phyloP scores from a whole-genome alignment of 2,329 filamentous ascomycete genomes.

The Pseudomassariella vexata region DNA sequence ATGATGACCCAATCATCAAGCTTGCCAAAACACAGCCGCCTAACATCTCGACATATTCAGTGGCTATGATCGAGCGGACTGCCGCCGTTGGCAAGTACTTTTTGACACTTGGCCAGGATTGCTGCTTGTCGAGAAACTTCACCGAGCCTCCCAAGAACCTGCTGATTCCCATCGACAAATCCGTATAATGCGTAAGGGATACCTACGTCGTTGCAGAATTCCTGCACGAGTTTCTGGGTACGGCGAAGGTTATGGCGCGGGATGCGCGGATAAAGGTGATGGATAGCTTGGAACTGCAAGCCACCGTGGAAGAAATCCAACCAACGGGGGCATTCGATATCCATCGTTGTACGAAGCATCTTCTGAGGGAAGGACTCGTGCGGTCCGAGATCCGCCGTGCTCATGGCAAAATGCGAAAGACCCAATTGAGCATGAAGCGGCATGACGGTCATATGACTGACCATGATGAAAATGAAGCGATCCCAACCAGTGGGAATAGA shows the following conservation, averaged over 20 bases:
- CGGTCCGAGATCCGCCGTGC: constrained; percentile 76
- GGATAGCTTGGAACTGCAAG: constrained; percentile 83
- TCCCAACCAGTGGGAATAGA: constrained; percentile 63
- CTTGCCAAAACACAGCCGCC: too few relatives aligned
- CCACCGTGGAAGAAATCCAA: constrained; percentile 86
- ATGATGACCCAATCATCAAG: too few relatives aligned
- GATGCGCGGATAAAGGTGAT: constrained; percentile 79
- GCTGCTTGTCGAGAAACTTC: constrained; percentile 77
- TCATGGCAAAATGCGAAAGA: constrained; percentile 90
- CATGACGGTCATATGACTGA: constrained; percentile 76
- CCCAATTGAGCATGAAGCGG: constrained; percentile 87
- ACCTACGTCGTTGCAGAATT: constrained; percentile 75
- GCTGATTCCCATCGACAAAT: constrained; percentile 76
- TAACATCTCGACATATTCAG: too few relatives aligned
- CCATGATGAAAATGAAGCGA: constrained; percentile 68
- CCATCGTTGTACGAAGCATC: constrained; percentile 91
- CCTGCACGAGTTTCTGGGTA: constrained; percentile 68
- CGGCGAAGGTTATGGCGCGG: constrained; percentile 77
- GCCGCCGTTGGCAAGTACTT: constrained; percentile 29
- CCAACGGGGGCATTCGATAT: constrained; percentile 83
- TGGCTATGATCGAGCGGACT: constrained; percentile 23
- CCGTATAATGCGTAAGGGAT: constrained; percentile 84
- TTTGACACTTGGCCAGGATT: constrained; percentile 71
- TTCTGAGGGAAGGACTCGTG: constrained; percentile 84
- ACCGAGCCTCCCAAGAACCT: constrained; percentile 69